Percentiles rank a stretch among this genome's conserved stretches.
phyloP scores from a whole-genome alignment of 108 stramenopile genomes.

The Cylindrotheca fusiformis region DNA sequence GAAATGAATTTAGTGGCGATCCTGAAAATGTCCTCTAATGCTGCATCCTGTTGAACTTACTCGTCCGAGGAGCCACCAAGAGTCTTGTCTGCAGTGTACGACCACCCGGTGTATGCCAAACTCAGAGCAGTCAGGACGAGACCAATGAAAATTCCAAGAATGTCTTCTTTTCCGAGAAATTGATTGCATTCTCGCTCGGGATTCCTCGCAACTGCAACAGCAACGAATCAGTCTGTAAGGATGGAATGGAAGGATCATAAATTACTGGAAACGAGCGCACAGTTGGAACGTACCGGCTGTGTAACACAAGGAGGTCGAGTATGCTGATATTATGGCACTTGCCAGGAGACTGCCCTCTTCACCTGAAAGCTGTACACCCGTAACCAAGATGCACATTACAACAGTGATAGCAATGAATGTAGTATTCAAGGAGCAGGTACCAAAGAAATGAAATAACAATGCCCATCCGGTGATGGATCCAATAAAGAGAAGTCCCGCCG shows the following conservation, averaged over 20 bases:
- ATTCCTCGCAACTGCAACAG: constrained; percentile 55
- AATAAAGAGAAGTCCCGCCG: constrained; percentile 64
- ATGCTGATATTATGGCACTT: constrained; percentile 77
- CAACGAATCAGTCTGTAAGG: background rate
- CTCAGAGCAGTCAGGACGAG: constrained; percentile 67
- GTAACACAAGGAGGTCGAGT: constrained; percentile 86
- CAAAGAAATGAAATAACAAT: constrained; percentile 77
- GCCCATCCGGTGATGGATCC: constrained; percentile 66
- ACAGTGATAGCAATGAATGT: constrained; percentile 87
- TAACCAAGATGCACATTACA: constrained; percentile 50
- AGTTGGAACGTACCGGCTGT: constrained; percentile 42
- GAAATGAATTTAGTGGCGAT: too few species aligned
- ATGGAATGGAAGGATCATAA: background rate
- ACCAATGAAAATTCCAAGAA: constrained; percentile 69
- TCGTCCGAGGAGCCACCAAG: constrained; percentile 4
- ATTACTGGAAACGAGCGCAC: background rate
- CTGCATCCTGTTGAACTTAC: background rate
- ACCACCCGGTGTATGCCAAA: constrained; percentile 82
- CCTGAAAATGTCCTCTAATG: too few species aligned
- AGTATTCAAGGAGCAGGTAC: constrained; percentile 69
- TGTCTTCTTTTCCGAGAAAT: constrained; percentile 62
- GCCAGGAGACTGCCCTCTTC: constrained; percentile 84
- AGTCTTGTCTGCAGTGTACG: constrained; percentile 51
- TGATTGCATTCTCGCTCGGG: constrained; percentile 84
- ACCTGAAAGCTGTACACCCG: constrained; percentile 59